These are phyloP conservation scores for Trichophyton verrucosum DNA, from an alignment of 2,329 filamentous ascomycete genomes.

Conservation along the genomic window DNA sequence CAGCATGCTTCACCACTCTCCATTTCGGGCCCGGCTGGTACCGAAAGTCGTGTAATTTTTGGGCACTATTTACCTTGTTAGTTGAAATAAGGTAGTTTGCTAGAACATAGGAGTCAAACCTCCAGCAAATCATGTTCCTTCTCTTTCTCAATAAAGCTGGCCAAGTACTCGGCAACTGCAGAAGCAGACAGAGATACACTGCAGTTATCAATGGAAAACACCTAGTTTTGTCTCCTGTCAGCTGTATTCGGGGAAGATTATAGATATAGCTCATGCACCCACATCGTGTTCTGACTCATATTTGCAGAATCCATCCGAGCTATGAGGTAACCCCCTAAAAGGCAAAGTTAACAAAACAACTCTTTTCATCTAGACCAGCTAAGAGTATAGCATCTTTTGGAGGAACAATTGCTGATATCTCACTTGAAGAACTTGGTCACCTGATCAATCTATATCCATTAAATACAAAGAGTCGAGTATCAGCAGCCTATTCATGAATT, in stretches of 20 bases:
- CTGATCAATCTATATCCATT: not conserved
- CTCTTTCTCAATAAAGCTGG: constrained; percentile 20
- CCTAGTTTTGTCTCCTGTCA: constrained; percentile 11
- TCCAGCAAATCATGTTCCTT: constrained; percentile 24
- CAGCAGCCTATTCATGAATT: not conserved
- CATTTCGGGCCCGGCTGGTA: constrained; percentile 11
- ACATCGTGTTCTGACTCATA: constrained; percentile 19
- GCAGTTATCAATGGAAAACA: constrained; percentile 18
- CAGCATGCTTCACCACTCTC: constrained; percentile 13
- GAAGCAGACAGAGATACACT: constrained; percentile 10
- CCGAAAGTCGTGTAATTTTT: constrained; percentile 19
- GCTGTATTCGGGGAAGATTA: not conserved
- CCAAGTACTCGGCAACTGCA: constrained; percentile 13
- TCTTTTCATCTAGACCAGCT: not conserved
- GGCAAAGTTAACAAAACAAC: not conserved
- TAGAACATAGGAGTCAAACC: constrained; percentile 14
- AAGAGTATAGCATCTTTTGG: not conserved
- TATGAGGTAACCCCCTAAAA: not conserved
- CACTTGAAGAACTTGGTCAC: constrained; percentile 1
- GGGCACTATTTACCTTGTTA: constrained; percentile 16
- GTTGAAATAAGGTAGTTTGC: not conserved
- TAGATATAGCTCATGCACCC: constrained; percentile 5
- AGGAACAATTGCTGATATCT: not conserved
- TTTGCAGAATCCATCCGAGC: constrained; percentile 12
- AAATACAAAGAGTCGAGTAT: not conserved